Evolutionary conservation across 768 basidiomycete species (phyloP).

Genomic region (Mycena haematopus): DNA sequence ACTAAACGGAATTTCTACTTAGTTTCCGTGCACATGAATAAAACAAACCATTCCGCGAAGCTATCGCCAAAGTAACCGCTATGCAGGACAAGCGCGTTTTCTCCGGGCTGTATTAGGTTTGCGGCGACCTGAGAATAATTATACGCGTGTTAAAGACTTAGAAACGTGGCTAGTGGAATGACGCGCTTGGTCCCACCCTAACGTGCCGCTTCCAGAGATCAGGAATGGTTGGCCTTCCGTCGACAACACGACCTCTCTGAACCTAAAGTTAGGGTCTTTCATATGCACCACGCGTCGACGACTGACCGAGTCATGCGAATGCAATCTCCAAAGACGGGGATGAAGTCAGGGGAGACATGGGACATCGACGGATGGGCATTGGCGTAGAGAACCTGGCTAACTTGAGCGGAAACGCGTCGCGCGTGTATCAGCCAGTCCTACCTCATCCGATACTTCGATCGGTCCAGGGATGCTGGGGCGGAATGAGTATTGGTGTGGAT

Average conservation of each 20-base stretch:
- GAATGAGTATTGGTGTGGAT: conserved; percentile 23
- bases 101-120: conserved; percentile 86
- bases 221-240: conserved; percentile 87
- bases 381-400: conserved; percentile 77
- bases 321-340: conserved; percentile 87
- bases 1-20: conserved; percentile 45
- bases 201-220: conserved; percentile 92
- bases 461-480: conserved; percentile 63
- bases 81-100: conserved; percentile 82
- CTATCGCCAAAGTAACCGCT: conserved; percentile 95
- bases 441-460: conserved; percentile 63
- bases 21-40: neutral
- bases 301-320: conserved; percentile 80
- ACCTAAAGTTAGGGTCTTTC: conserved; percentile 4
- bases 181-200: conserved; percentile 93
- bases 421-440: conserved; percentile 21
- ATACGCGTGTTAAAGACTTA: conserved; percentile 11
- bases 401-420: conserved; percentile 22
- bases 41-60: conserved; percentile 81
- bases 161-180: conserved; percentile 5
- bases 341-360: conserved; percentile 89
- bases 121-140: conserved; percentile 68
- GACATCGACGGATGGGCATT: conserved; percentile 93
- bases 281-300: neutral
- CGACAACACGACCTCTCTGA: conserved; percentile 79